phyloP scores from a whole-genome alignment of 2,329 filamentous ascomycete genomes.

The Shiraia bambusicola region DNA sequence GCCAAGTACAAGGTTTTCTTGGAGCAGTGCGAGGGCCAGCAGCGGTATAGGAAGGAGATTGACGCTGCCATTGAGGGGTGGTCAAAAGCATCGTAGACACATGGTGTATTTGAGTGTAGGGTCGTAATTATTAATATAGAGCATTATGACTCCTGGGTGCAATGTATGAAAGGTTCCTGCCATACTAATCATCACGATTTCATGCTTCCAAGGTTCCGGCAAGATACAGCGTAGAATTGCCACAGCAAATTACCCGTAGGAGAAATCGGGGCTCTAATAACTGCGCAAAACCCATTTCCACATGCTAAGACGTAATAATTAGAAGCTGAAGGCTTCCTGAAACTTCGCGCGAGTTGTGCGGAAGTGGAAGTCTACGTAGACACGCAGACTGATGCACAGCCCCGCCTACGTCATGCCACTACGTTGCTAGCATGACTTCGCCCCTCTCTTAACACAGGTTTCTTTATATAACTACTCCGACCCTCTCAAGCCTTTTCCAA shows the following conservation, averaged over 20 bases:
- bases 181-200: no score
- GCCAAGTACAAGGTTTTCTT: slow-evolving; percentile 96
- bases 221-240: no score
- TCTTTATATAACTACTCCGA: background rate
- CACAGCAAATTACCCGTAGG: background rate
- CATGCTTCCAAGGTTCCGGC: no score
- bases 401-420: slow-evolving; percentile 24
- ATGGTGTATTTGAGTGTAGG: background rate
- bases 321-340: slow-evolving; percentile 16
- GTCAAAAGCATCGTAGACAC: slow-evolving; percentile 6
- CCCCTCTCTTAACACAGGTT: slow-evolving; percentile 12
- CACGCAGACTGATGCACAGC: slow-evolving; percentile 16
- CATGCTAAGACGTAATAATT: slow-evolving; percentile 7
- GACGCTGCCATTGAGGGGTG: slow-evolving; percentile 56
- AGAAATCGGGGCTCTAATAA: background rate
- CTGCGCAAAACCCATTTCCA: slow-evolving; percentile 5
- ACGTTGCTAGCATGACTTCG: slow-evolving; percentile 9
- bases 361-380: slow-evolving; percentile 13
- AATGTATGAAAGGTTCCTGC: background rate
- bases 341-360: slow-evolving; percentile 22
- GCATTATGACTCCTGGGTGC: background rate
- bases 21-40: slow-evolving; percentile 85
- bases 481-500: background rate
- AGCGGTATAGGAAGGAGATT: slow-evolving; percentile 75
- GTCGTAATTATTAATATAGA: background rate